These are phyloP conservation scores for Colletotrichum cereale DNA, from an alignment of 2,329 filamentous ascomycete species.

Conservation along the genomic window DNA sequence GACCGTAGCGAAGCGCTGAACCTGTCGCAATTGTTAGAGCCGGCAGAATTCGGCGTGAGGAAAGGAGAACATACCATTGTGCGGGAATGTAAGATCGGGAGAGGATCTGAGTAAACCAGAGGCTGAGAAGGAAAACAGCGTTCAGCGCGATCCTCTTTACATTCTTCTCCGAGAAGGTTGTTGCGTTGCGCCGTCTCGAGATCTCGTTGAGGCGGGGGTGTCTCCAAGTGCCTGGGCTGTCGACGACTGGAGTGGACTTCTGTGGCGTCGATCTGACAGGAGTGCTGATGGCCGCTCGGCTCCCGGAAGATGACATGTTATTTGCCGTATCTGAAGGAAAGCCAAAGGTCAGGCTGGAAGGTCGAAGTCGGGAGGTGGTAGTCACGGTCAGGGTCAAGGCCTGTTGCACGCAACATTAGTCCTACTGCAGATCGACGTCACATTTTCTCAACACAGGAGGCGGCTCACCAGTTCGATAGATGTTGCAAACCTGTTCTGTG, in stretches of 20 bases:
- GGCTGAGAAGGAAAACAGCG: slow-evolving; percentile 58
- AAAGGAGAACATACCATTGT: slow-evolving; percentile 52
- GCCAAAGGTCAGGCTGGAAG: not conserved
- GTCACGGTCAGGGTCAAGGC: slow-evolving; percentile 34
- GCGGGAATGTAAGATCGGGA: slow-evolving; percentile 53
- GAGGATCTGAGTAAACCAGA: slow-evolving; percentile 53
- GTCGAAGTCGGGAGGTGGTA: slow-evolving; percentile 17
- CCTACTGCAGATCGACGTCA: not conserved
- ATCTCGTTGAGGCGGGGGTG: slow-evolving; percentile 93
- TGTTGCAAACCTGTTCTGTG: slow-evolving; percentile 39
- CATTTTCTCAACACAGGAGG: not conserved
- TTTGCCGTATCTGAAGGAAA: not conserved
- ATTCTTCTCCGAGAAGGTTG: slow-evolving; percentile 84
- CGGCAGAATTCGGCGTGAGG: slow-evolving; percentile 1
- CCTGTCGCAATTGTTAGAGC: slow-evolving; percentile 23
- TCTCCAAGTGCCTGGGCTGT: slow-evolving; percentile 85
- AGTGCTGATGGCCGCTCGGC: slow-evolving; percentile 45
- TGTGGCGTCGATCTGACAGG: slow-evolving; percentile 58
- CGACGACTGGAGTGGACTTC: slow-evolving; percentile 50
- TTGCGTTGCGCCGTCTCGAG: slow-evolving; percentile 80
- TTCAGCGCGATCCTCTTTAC: slow-evolving; percentile 79
- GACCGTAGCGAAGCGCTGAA: slow-evolving; percentile 31
- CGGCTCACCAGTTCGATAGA: slow-evolving; percentile 18
- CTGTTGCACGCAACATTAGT: slow-evolving; percentile 29
- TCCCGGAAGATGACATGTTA: slow-evolving; percentile 49